Evolutionary conservation across 2,329 filamentous ascomycete genomes (phyloP), one percentile per base, ranked within the genome.

Genomic region (Beauveria caledonica): DNA sequence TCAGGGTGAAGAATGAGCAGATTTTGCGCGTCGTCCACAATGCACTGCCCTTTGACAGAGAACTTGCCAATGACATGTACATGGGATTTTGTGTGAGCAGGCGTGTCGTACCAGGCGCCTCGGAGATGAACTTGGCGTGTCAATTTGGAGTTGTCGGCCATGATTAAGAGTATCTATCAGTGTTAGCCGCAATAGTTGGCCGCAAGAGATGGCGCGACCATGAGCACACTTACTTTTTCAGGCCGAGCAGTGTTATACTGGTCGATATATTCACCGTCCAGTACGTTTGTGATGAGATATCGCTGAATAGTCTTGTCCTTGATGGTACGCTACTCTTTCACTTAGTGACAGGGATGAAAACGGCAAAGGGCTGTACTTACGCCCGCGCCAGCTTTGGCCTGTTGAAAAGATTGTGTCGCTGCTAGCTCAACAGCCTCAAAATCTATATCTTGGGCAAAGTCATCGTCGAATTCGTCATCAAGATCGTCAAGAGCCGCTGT

Each of bases 1-100:
- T 99, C 94, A 0, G 94, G 94, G 69, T 99, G 92, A 15, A 99
- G 76, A 61, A 99, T 92, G 55, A 99, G 77, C 72, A 97, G 88
- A 67, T 92, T 91, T 54, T 87, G 81, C 3, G 82, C 79, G 71
- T 97, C 91, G 69, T 96, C 89, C 63, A 97, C 81, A 51, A 95
- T 76, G 70, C 92, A 96, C 70, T 87, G 85, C 1, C 90, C 89
- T 17, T 77, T 80, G 1, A 74, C 66, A 61, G 87, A 82, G 67
- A 95, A 96, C 3, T 83, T 76, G 33, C 92, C 92, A 64, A 95
- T 90, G 61, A 99, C 79, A 71, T 99, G 92, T 45, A 97, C 86
- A 69, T 89, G 93, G 0, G 89, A 86, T 36, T 88, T 87, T 48
- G 83, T 78, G 40, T 84, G 86, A 44, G 88, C 90, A 33, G 88